Evolutionary conservation across 768 basidiomycete species (phyloP), one percentile per base, ranked within the genome.

Genomic region (Russula lepida): DNA sequence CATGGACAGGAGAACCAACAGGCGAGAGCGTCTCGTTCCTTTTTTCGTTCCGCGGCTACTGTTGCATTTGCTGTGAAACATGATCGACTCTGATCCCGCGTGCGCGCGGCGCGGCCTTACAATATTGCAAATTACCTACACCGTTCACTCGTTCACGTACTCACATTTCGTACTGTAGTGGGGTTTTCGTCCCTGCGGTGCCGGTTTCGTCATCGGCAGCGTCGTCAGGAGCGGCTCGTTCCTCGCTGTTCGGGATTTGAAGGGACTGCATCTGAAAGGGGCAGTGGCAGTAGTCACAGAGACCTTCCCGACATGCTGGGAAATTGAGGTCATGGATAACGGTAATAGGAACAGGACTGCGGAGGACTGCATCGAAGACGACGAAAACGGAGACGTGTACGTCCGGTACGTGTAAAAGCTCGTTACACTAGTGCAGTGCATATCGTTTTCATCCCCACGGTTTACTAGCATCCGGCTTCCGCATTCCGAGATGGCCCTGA

Each of bases 1-100:
- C 66, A 66, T 43, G 66, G 64, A n/a, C 56, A 51, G 54, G 66
- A 66, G 33, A 66, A 66, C 19, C 66, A 66, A 28, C 64, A 58
- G 60, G 66, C 57, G 27, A 46, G 65, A 44, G 8, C n/a, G 8
- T 4, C 6, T 25, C 5, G 2, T 21, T 27, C 23, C 25, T 19
- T 5, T 33, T 48, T n/a, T 41, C 8, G 0, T 19, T n/a, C 19
- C 7, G 41, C 41, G 8, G 19, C 2, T 19, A 43, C n/a, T 35
- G 33, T 37, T 37, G 15, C 15, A 2, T 44, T n/a, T 35, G 12
- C 35, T 13, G 12, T 13, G 35, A 35, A 4, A 3, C 43, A 11
- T 44, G 43, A n/a, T 44, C 43, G 7, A 7, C 28, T 21, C 7
- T 17, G 15, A 37, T 15, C 35, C 15, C 15, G 35, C 35, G 1